phyloP scores from a whole-genome alignment of 140 eudicot genomes.

The Senecio squalidus region DNA sequence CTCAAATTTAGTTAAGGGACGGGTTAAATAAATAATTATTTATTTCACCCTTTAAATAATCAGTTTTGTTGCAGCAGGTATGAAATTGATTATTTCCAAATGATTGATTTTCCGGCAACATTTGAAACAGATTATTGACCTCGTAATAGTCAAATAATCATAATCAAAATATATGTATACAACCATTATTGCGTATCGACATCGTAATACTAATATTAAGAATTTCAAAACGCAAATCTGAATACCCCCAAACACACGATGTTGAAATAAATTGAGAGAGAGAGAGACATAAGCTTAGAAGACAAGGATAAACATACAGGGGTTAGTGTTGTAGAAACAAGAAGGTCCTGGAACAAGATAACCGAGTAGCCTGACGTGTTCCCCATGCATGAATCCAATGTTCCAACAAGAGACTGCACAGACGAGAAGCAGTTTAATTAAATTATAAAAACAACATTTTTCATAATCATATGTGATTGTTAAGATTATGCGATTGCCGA shows the following conservation, averaged over 20 bases:
- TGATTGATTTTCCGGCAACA: too few relatives aligned
- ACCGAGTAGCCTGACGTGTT: slow-evolving; percentile 63
- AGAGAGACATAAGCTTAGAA: neutral
- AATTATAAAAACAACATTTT: neutral
- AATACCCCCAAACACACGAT: neutral
- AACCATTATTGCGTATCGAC: too few relatives aligned
- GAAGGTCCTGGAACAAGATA: slow-evolving; percentile 84
- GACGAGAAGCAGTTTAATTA: slow-evolving; percentile 9
- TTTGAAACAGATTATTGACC: too few relatives aligned
- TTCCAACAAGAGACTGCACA: slow-evolving; percentile 80
- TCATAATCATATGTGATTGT: neutral
- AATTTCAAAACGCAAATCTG: too few relatives aligned
- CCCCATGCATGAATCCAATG: slow-evolving; percentile 68
- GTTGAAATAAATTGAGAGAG: neutral
- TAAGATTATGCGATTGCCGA: neutral
- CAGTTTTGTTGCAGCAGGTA: too few relatives aligned
- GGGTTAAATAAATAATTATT: too few relatives aligned
- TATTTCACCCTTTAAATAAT: too few relatives aligned
- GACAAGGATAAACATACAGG: slow-evolving; percentile 53
- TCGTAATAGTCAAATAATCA: too few relatives aligned
- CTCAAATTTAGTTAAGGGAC: too few relatives aligned
- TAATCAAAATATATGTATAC: too few relatives aligned
- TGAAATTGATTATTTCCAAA: too few relatives aligned
- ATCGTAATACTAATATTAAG: too few relatives aligned
- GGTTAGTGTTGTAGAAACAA: slow-evolving; percentile 75